Evolutionary conservation across 2,329 filamentous ascomycete genomes (phyloP), one percentile per base, ranked within the genome.

Genomic region (Gremmenia infestans): DNA sequence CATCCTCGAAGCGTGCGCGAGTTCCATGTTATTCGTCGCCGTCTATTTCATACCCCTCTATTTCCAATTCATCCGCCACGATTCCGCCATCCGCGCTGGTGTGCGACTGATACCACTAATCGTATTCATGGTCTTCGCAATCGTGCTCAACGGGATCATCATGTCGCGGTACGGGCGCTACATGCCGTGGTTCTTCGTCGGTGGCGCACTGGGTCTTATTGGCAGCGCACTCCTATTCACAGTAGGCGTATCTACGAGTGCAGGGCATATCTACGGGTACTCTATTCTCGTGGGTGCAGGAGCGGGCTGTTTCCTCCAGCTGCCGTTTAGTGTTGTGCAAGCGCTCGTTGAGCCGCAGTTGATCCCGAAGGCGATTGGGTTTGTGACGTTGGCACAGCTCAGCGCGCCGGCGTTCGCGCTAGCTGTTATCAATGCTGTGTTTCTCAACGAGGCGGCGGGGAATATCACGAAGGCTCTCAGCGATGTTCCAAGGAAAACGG

Each of bases 51-150:
- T 75, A 48, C 72, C 78, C 48, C 76, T 80, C 53, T 72, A 74
- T 59, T 77, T 77, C 46, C 74, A 76, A 42, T 76, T 77, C 54
- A 74, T 78, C 49, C 71, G 74, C 14, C 74, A 74, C 35, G 68
- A 78, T 14, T 72, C 73, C 5, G 74, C 74, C 5, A 73, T 79
- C 12, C 80, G 67, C 46, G 62, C 68, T 37, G 64, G 67, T 36
- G 64, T 71, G 49, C 57, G 68, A 15, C 63, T 68, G 22, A 58
- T 71, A n/a, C 68, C 68, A 8, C 43, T 42, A 12, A 42, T 54
- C 8, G 17, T 7, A 6, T 17, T 39, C 25, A 32, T 54, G 35
- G 63, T 67, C 5, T 32, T 70, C 17, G 58, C 61, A 11, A 63
- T 60, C 2, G 59, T 71, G 22, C 6, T 65, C 14, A 56, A 62